A percentile compares a stretch with the other conserved stretches of the same genome.
Evolutionary conservation across 1,284 basidiomycete genomes (phyloP).

Genomic region (Ceratobasidium sp.): DNA sequence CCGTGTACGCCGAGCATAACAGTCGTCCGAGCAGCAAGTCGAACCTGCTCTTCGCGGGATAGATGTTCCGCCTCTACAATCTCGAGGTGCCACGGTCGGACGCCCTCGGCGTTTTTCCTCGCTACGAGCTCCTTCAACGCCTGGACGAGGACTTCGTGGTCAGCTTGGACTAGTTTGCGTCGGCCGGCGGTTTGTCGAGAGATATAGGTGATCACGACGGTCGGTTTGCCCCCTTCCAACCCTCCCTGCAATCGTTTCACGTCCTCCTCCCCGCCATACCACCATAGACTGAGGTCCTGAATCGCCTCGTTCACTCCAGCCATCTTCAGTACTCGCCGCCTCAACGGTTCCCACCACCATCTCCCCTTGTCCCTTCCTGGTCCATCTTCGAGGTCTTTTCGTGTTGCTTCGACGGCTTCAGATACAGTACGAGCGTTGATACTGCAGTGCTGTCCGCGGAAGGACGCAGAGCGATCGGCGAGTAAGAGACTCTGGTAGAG

Average conservation of each 20-base stretch:
- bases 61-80: conserved; percentile 49
- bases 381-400: conserved; percentile 37
- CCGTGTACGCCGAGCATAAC: conserved; percentile 53
- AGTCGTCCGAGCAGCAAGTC: conserved; percentile 49
- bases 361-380: conserved; percentile 25
- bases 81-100: conserved; percentile 45
- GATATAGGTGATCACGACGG: conserved; percentile 50
- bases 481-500: conserved; percentile 47
- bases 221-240: conserved; percentile 4
- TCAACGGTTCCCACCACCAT: conserved; percentile 49
- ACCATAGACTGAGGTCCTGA: conserved; percentile 29
- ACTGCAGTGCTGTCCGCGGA: conserved; percentile 38
- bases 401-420: conserved; percentile 45
- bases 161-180: conserved; percentile 46
- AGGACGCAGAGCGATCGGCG: conserved; percentile 49
- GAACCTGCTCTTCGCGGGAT: conserved; percentile 49
- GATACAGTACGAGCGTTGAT: conserved; percentile 46
- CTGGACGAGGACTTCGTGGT: conserved; percentile 49
- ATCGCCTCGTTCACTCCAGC: conserved; percentile 31
- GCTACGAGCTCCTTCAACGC: conserved; percentile 46
- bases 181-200: conserved; percentile 49
- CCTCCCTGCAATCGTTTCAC: not conserved
- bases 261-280: conserved; percentile 27
- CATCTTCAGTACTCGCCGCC: conserved; percentile 46
- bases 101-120: conserved; percentile 19